These are phyloP conservation scores for Solanum etuberosum DNA, from an alignment of 257 asterid genomes.

Conservation along the genomic window DNA sequence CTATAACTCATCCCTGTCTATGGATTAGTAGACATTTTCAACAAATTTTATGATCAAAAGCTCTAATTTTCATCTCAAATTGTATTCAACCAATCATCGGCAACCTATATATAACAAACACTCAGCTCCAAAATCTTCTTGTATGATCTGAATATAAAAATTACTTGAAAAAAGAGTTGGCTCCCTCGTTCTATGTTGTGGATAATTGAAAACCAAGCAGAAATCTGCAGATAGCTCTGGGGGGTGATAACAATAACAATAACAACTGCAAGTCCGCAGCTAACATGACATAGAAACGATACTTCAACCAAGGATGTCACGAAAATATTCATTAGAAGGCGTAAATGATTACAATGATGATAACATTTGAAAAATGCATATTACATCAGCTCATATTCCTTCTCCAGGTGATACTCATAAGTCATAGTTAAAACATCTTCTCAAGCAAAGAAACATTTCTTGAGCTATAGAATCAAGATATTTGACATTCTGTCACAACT, in stretches of 20 bases:
- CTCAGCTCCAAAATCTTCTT: not conserved
- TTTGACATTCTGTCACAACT: not conserved
- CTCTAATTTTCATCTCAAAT: not conserved
- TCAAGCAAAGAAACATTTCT: not conserved
- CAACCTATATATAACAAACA: not conserved
- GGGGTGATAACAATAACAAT: not conserved
- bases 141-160: not conserved
- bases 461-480: not conserved
- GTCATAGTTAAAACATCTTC: not conserved
- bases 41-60: not conserved
- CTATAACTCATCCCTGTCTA: not conserved
- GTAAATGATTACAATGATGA: not conserved
- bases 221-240: not conserved
- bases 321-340: not conserved
- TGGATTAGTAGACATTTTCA: not conserved
- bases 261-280: not conserved
- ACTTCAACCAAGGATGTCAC: not conserved
- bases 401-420: not conserved
- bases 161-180: not conserved
- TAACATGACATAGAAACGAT: not conserved
- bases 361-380: not conserved
- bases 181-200: not conserved
- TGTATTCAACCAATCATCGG: not conserved
- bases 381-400: not conserved
- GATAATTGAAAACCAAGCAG: not conserved